Evolutionary conservation across 208 protist genomes (phyloP), one percentile per base, ranked within the genome.

Genomic region (Trypanosoma conorhini): DNA sequence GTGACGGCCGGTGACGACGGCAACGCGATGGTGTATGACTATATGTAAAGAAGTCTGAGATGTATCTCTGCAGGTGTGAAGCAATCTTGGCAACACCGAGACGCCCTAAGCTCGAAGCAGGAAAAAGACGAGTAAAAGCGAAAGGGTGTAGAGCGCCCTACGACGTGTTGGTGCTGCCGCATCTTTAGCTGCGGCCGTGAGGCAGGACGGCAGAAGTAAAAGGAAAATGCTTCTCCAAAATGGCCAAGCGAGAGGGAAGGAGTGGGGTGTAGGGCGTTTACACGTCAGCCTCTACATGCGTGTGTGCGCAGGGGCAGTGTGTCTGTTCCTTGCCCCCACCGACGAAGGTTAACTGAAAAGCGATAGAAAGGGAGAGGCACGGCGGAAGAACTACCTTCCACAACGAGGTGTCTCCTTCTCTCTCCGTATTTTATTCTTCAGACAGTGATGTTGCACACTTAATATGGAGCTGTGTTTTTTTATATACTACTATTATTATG

Each of bases 1-100:
- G 80, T 93, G 7, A 72, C 82, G 19, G 82, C 88, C 1, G 89
- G 92, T 12, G 92, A 97, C 74, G 92, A 97, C 69, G 90, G 90
- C 19, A 94, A 93, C 3, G 89, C 90, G 0, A 81, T 83, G 38
- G 87, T 95, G 5, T 96, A 91, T 70, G 77, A 86, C 44, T 86
- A 70, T 65, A 55, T 50, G 21, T 70, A 54, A 46, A 46, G 1
- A 46, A 46, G 42, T 19, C 13, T 19, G 42, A 46, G 15, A 46
- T 10, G 42, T 19, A 13, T 46, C 1, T 46, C 15, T 46, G 13
- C 17, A 21, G 5, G 13, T 46, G 17, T 46, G 42, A 46, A 19
- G 15, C 42, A 19, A 19, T 12, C 1, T 10, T 19, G 15, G 42
- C 24, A 70, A 22, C n/a, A 26, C 51, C 33, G 72, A 69, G 68